phyloP scores from a whole-genome alignment of 306 rosid genomes.

The Quercus alba region DNA sequence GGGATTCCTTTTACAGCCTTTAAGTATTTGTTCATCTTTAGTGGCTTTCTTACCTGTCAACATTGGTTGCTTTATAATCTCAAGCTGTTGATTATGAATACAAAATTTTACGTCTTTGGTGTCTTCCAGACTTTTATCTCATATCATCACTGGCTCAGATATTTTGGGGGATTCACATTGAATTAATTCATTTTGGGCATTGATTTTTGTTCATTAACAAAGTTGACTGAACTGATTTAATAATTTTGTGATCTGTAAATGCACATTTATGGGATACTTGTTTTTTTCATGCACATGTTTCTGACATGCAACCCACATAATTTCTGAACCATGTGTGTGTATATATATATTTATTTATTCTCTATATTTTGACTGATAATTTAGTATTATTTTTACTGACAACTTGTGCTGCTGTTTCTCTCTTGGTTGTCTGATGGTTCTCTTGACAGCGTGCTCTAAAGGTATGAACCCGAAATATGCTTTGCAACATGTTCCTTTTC shows the following conservation, averaged over 20 bases:
- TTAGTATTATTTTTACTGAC: neutral
- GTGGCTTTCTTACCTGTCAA: neutral
- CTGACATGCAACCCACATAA: neutral
- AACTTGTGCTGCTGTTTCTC: constrained; percentile 23
- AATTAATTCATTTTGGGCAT: neutral
- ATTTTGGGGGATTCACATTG: neutral
- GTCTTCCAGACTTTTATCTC: neutral
- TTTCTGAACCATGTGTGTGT: neutral
- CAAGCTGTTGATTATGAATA: neutral
- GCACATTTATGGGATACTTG: neutral
- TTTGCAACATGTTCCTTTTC: constrained; percentile 7
- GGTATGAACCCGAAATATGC: constrained; percentile 40
- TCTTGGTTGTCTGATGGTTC: constrained; percentile 17
- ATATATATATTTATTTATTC: too few species aligned
- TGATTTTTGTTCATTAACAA: too few species aligned
- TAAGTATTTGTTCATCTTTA: neutral
- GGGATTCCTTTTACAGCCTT: too few species aligned
- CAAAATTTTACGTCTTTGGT: neutral
- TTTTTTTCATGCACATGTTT: neutral
- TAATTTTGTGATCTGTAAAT: neutral
- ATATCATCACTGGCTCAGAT: neutral
- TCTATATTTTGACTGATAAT: neutral
- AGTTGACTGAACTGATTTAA: too few species aligned
- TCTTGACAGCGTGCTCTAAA: constrained; percentile 74
- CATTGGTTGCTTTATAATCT: neutral